phyloP scores from a whole-genome alignment of 768 basidiomycete species.

The Tephrocybe sp. region DNA sequence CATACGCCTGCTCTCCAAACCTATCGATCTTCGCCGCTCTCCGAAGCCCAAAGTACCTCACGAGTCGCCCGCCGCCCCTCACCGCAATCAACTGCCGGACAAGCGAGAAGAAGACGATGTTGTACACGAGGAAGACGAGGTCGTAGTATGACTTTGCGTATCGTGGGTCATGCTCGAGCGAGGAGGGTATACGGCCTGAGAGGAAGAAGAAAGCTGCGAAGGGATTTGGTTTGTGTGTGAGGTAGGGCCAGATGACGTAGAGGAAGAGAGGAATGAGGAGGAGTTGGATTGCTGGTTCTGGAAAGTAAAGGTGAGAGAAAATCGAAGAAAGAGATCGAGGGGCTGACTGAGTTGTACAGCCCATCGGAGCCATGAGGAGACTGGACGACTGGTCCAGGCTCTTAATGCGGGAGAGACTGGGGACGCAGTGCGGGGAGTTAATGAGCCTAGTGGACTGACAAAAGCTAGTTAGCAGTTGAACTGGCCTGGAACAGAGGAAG shows the following conservation, averaged over 20 bases:
- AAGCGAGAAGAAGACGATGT: slow-evolving; percentile 89
- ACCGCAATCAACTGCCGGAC: slow-evolving; percentile 74
- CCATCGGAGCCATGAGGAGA: slow-evolving; percentile 62
- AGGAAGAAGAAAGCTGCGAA: slow-evolving; percentile 72
- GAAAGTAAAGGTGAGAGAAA: background rate
- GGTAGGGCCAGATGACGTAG: slow-evolving; percentile 63
- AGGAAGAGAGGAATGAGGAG: slow-evolving; percentile 60
- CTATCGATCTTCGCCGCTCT: slow-evolving; percentile 68
- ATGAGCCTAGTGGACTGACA: background rate
- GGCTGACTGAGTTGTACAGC: slow-evolving; percentile 68
- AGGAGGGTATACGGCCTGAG: slow-evolving; percentile 56
- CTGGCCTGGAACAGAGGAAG: slow-evolving; percentile 10
- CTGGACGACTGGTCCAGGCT: slow-evolving; percentile 13
- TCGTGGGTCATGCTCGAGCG: slow-evolving; percentile 52
- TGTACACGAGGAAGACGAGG: slow-evolving; percentile 74
- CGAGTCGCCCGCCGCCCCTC: slow-evolving; percentile 66
- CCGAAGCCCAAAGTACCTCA: slow-evolving; percentile 68
- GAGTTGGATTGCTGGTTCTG: slow-evolving; percentile 68
- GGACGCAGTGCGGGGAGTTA: slow-evolving; percentile 35
- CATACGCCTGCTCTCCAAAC: slow-evolving; percentile 93
- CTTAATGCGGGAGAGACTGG: slow-evolving; percentile 23
- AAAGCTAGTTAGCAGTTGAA: slow-evolving; percentile 11
- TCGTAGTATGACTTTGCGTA: slow-evolving; percentile 79
- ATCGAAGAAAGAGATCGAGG: background rate
- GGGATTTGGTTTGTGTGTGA: slow-evolving; percentile 58